Base-by-base conservation (phyloP, 2,329 filamentous ascomycete genomes). In the Epichloe brachyelytri region DNA sequence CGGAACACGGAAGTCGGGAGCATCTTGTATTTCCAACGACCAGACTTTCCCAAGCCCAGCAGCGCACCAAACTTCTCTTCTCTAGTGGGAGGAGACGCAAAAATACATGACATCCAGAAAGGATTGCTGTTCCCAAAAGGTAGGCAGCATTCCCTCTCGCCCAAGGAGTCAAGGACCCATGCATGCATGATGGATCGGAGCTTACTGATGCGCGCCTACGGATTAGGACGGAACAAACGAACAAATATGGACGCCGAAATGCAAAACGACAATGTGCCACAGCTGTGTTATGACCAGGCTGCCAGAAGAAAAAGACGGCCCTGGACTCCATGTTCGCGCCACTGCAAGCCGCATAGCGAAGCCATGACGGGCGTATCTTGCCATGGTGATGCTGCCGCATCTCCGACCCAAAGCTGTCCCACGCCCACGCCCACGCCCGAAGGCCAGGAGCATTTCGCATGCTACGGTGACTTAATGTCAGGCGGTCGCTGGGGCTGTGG, bases 401-500 rank as follows among this genome's bases (percentile, higher is more conserved):
- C 11, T 14, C 38, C 37, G 2, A 11, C 17, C 11, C 30, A 20
- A n/a, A 43, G 33, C 8, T 17, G 15, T 17, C n/a, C 4, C 15
- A 14, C 43, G 5, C 19, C 37, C 22, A 37, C 10, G 22, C 26
- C 26, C 26, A 4, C 8, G 26, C 26, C 26, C 26, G 8, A 26
- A 19, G 19, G 37, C 11, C 20, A 40, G 10, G 15, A 45, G 26
- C 30, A 47, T 15, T 41, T 47, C 37, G 3, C 14, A 26, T 52
- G 51, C 37, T 14, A 5, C 15, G 51, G 51, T 5, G 22, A 43
- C 6, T 30, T 52, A 10, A 46, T 41, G 41, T 41, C 41, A n/a
- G 46, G 46, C 10, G 38, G 46, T 26, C 20, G 46, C 17, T 52
- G 51, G 51, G 51, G 51, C 4, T 52, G 51, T 20, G 51, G 51